Evolutionary conservation across 108 stramenopile genomes (phyloP).

Genomic region (Schizochytrium sp.): DNA sequence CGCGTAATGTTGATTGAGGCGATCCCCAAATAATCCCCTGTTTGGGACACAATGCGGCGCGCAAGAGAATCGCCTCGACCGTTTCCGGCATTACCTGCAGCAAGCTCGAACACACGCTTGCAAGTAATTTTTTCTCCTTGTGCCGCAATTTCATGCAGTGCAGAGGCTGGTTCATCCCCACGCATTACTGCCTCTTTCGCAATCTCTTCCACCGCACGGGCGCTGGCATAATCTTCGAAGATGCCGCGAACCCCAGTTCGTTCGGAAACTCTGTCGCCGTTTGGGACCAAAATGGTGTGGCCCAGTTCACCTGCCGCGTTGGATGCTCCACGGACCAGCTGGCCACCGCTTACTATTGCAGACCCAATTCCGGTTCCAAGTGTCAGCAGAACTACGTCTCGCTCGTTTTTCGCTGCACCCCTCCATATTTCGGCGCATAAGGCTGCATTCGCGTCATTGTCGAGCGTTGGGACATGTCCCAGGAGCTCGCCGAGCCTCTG

Average conservation of each 20-base stretch:
- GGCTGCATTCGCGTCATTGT: not conserved
- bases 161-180: no score
- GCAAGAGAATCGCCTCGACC: not conserved
- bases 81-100: no score
- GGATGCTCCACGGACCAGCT: not conserved
- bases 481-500: not conserved
- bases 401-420: not conserved
- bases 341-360: not conserved
- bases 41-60: not conserved
- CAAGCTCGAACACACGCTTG: no score
- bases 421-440: not conserved
- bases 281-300: not conserved
- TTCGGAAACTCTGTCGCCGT: not conserved
- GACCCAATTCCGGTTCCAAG: constrained; percentile 3
- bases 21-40: not conserved
- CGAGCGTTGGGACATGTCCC: not conserved
- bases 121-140: no score
- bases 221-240: not conserved
- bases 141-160: no score
- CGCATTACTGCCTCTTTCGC: no score
- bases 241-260: constrained; percentile 1
- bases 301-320: not conserved
- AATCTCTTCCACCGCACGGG: not conserved
- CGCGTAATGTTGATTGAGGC: not conserved
- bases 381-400: not conserved